Percentiles rank a stretch among this genome's conserved stretches.
phyloP scores from a whole-genome alignment of 202 grass and related monocot genomes.

The Zoysia matrella region DNA sequence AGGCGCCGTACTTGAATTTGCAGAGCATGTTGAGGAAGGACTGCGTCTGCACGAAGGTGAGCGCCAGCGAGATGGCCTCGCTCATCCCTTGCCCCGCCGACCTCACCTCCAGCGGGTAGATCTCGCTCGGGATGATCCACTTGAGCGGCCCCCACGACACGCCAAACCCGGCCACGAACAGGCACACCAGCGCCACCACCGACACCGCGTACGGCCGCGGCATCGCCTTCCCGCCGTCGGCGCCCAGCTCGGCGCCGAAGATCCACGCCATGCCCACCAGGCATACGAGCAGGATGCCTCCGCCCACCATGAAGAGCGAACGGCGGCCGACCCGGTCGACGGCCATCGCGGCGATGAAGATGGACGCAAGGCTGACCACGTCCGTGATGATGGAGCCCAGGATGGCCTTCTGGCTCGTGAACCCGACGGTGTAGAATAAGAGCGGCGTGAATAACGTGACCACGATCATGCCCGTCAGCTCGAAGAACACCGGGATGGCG shows the following conservation, averaged over 20 bases:
- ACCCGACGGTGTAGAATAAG: conserved; percentile 62
- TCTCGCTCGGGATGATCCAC: conserved; percentile 72
- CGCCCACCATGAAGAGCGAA: conserved; percentile 52
- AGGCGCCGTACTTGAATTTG: conserved; percentile 64
- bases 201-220: conserved; percentile 46
- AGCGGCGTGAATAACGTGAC: conserved; percentile 63
- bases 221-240: conserved; percentile 37
- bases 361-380: conserved; percentile 52
- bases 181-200: conserved; percentile 65
- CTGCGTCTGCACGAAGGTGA: conserved; percentile 76
- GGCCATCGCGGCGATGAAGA: conserved; percentile 32
- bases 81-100: conserved; percentile 66
- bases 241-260: conserved; percentile 55
- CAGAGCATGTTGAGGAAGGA: conserved; percentile 79
- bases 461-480: conserved; percentile 73
- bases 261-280: conserved; percentile 71
- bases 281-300: conserved; percentile 48
- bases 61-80: conserved; percentile 56
- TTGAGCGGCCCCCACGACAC: conserved; percentile 70
- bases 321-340: conserved; percentile 39
- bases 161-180: conserved; percentile 60
- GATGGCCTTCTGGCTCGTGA: conserved; percentile 65
- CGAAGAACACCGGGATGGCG: conserved; percentile 68
- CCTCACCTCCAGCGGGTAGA: conserved; percentile 81
- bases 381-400: conserved; percentile 64